These are phyloP conservation scores for Hemileia vastatrix DNA, from an alignment of 1,284 basidiomycete species.

Conservation along the genomic window DNA sequence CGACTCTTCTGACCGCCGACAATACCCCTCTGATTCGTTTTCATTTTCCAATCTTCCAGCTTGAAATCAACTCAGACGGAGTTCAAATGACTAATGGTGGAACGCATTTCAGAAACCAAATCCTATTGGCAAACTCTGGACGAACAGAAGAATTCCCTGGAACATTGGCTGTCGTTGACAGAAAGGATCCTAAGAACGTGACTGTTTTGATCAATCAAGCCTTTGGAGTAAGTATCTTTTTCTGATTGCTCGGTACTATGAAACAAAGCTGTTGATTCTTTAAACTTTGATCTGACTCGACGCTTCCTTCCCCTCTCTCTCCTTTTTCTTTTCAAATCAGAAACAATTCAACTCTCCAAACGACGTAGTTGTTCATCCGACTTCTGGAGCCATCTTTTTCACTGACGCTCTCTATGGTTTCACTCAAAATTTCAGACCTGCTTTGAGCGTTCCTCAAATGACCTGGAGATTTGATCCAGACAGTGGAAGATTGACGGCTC, in stretches of 20 bases:
- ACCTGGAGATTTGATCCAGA: constrained; percentile 62
- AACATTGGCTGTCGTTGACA: constrained; percentile 56
- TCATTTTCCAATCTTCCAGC: too few relatives aligned
- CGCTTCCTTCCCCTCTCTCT: not conserved
- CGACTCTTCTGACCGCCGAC: too few relatives aligned
- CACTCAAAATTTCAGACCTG: constrained; percentile 55
- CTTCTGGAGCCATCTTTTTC: constrained; percentile 58
- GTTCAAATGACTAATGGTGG: constrained; percentile 50
- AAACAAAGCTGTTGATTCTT: not conserved
- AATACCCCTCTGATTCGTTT: too few relatives aligned
- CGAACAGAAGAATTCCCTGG: constrained; percentile 55
- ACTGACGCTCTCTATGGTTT: constrained; percentile 54
- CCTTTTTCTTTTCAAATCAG: not conserved
- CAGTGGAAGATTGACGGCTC: constrained; percentile 57
- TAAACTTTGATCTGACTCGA: not conserved
- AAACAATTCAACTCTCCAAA: constrained; percentile 72
- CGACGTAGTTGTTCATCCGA: constrained; percentile 62
- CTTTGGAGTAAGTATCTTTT: constrained; percentile 53
- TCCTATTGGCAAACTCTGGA: constrained; percentile 61
- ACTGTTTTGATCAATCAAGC: constrained; percentile 48
- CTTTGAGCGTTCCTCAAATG: constrained; percentile 58
- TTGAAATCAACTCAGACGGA: not conserved
- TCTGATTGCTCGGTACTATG: too few relatives aligned
- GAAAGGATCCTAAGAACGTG: not conserved
- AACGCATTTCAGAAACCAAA: constrained; percentile 51